phyloP scores from a whole-genome alignment of 192 early-diverging fungal species.

The Spinellus fusiger region DNA sequence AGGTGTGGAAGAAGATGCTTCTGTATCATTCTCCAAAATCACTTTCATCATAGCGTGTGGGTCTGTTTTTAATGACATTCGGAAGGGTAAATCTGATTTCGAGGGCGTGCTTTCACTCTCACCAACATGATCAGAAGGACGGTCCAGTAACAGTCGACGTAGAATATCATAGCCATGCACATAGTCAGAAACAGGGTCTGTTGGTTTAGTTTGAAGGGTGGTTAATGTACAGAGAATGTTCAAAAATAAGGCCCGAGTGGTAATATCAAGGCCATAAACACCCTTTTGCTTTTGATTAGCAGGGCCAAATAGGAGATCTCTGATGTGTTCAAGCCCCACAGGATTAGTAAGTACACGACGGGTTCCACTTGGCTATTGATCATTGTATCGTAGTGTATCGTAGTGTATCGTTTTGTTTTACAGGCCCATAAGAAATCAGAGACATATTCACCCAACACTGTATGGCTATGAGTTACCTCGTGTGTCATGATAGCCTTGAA shows the following conservation, averaged over 20 bases:
- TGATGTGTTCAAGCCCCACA: slow-evolving; percentile 20
- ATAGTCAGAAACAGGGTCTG: slow-evolving; percentile 1
- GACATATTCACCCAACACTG: not conserved
- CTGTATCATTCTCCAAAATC: slow-evolving; percentile 12
- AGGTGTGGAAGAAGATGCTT: not conserved
- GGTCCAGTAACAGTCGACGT: slow-evolving; percentile 19
- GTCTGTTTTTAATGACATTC: slow-evolving; percentile 23
- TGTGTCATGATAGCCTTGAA: slow-evolving; percentile 33
- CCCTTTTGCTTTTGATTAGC: slow-evolving; percentile 24
- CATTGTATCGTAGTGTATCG: too few relatives aligned
- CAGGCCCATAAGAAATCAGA: not conserved
- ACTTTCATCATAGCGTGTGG: slow-evolving; percentile 12
- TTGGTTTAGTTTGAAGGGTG: slow-evolving; percentile 14
- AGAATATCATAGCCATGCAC: slow-evolving; percentile 31
- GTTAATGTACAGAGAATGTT: slow-evolving; percentile 31
- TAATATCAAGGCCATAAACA: slow-evolving; percentile 23
- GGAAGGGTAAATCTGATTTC: slow-evolving; percentile 13
- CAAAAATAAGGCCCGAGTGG: slow-evolving; percentile 25
- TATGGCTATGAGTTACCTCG: slow-evolving; percentile 18
- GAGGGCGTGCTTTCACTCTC: not conserved
- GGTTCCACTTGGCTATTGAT: slow-evolving; percentile 20
- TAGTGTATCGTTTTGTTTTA: not conserved
- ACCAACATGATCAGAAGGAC: slow-evolving; percentile 5
- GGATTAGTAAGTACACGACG: slow-evolving; percentile 25
- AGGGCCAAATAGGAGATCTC: slow-evolving; percentile 31